A percentile compares a stretch with the other conserved stretches of the same genome.
These are phyloP conservation scores for Suhomyces bokatorum DNA, from an alignment of 1,139 yeast species.

Conservation along the genomic window DNA sequence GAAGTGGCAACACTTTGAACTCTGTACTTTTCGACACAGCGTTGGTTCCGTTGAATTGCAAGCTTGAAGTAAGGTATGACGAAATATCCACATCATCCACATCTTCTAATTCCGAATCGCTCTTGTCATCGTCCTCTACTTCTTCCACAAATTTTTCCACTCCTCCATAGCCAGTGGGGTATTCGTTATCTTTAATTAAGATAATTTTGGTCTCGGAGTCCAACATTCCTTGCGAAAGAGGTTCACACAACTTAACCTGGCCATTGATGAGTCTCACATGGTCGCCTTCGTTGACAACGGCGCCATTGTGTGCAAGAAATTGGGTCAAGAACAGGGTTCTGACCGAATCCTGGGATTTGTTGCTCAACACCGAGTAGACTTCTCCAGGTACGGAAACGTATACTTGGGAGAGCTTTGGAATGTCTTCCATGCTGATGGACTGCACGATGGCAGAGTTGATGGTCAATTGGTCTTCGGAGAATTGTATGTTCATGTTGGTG, in stretches of 20 bases:
- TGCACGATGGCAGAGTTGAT: constrained; percentile 35
- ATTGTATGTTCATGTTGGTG: constrained; percentile 29
- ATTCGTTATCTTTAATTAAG: constrained; percentile 43
- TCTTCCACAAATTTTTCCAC: constrained; percentile 4
- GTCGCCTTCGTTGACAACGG: constrained; percentile 37
- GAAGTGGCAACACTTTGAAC: constrained; percentile 33
- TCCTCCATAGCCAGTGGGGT: constrained; percentile 10
- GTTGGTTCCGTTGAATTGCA: constrained; percentile 22
- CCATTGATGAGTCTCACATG: constrained; percentile 48
- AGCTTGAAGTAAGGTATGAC: constrained; percentile 35
- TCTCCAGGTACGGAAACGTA: constrained; percentile 48
- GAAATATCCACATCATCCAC: constrained; percentile 34
- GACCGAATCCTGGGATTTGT: constrained; percentile 25
- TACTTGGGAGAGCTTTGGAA: constrained; percentile 34
- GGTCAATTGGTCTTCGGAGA: constrained; percentile 31
- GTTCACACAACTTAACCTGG: constrained; percentile 62
- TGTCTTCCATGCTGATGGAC: constrained; percentile 26
- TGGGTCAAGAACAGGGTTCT: constrained; percentile 30
- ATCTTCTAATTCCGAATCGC: constrained; percentile 7
- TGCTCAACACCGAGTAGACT: constrained; percentile 40
- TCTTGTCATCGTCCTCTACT: constrained; percentile 12
- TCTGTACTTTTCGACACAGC: constrained; percentile 6
- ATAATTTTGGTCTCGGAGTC: constrained; percentile 49
- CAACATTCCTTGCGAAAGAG: constrained; percentile 66
- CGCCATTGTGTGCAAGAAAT: constrained; percentile 31